Conservation (phyloP, 192 early-diverging fungal genomes). For the Podila epigama region DNA sequence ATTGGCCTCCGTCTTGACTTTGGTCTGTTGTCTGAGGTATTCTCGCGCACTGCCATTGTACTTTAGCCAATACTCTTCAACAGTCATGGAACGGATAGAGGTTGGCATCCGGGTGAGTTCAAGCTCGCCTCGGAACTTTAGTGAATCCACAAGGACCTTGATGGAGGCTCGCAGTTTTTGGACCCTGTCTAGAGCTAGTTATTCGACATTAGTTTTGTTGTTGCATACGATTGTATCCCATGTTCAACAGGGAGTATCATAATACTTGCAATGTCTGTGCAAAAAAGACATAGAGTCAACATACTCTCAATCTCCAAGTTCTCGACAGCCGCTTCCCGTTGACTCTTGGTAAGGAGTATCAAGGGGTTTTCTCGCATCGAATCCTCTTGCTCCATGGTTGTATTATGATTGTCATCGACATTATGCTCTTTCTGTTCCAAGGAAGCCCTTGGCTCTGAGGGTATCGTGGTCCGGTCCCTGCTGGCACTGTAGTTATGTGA, state of each 20-base stretch:
- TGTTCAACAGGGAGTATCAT: neutral
- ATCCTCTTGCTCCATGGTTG: neutral
- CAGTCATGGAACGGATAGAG: slow-evolving; percentile 31
- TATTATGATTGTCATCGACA: neutral
- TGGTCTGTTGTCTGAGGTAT: slow-evolving; percentile 21
- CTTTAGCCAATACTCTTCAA: slow-evolving; percentile 39
- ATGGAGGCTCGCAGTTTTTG: slow-evolving; percentile 40
- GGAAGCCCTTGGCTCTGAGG: neutral
- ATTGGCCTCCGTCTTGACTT: slow-evolving; percentile 14
- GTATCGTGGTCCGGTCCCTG: neutral
- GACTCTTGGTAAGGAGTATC: slow-evolving; percentile 16
- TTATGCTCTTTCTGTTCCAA: neutral
- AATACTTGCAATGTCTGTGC: neutral
- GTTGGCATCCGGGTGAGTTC: slow-evolving; percentile 39
- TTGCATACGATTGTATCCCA: too few species aligned
- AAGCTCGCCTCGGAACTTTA: slow-evolving; percentile 30
- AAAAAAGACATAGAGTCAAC: neutral
- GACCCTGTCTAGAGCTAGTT: slow-evolving; percentile 28
- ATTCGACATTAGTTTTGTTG: neutral
- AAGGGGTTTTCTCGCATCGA: slow-evolving; percentile 10
- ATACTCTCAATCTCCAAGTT: slow-evolving; percentile 47
- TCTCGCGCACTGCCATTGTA: slow-evolving; percentile 41
- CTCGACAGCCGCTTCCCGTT: slow-evolving; percentile 32
- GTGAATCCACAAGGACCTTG: slow-evolving; percentile 21
- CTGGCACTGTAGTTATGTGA: neutral